Evolutionary conservation across 1,284 basidiomycete genomes (phyloP).

Genomic region (Psilocybe mexicana): DNA sequence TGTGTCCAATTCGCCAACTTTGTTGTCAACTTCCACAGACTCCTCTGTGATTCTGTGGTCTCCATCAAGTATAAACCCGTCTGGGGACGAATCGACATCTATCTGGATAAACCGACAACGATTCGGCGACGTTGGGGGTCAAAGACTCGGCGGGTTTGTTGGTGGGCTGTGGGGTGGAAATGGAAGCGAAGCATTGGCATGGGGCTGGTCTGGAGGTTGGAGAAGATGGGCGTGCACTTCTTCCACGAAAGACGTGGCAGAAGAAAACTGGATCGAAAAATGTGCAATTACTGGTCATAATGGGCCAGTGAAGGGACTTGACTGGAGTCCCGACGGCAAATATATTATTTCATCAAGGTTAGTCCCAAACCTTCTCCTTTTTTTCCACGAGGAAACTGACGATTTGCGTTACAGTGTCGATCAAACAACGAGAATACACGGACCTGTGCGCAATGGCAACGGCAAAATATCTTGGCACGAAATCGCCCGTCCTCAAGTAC

Average conservation of each 20-base stretch:
- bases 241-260: conserved; percentile 22
- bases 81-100: conserved; percentile 50
- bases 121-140: conserved; percentile 91
- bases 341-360: conserved; percentile 86
- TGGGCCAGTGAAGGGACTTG: conserved; percentile 73
- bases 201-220: conserved; percentile 93
- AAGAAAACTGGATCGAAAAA: conserved; percentile 69
- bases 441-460: conserved; percentile 36
- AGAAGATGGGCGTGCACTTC: conserved; percentile 69
- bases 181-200: conserved; percentile 71
- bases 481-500: conserved; percentile 87
- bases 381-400: background rate
- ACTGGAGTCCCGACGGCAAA: conserved; percentile 83
- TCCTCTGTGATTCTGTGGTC: conserved; percentile 94
- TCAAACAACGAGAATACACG: conserved; percentile 89
- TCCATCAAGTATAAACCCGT: conserved; percentile 54
- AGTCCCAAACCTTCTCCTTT: conserved; percentile 21
- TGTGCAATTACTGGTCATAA: conserved; percentile 84
- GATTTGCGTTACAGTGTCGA: conserved; percentile 56
- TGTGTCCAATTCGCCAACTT: conserved; percentile 42
- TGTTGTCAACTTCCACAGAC: conserved; percentile 89
- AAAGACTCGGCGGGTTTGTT: conserved; percentile 87
- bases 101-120: conserved; percentile 90
- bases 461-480: conserved; percentile 73
- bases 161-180: conserved; percentile 76